A percentile compares a stretch with the other conserved stretches of the same genome.
phyloP scores from a whole-genome alignment of 1,284 basidiomycete genomes.

The Entoloma clypeatum region DNA sequence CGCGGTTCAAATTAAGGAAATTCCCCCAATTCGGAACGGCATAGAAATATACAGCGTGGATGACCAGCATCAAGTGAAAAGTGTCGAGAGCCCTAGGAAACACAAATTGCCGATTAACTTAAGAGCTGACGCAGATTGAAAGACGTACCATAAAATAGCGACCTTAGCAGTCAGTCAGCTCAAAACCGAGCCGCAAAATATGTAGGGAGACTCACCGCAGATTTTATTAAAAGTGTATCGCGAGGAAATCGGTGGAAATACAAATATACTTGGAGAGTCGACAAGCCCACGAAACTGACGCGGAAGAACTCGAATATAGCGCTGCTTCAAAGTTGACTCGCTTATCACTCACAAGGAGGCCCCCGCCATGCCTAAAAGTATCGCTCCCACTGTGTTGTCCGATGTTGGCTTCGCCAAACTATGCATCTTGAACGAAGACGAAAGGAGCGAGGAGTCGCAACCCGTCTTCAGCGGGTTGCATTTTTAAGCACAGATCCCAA shows the following conservation, averaged over 20 bases:
- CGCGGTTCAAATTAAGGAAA: constrained; percentile 18
- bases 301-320: not conserved
- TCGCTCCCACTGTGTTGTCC: constrained; percentile 30
- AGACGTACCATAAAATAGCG: constrained; percentile 31
- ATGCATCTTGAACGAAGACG: constrained; percentile 8
- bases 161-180: constrained; percentile 24
- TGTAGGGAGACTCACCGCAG: constrained; percentile 26
- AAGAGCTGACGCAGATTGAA: too few species aligned
- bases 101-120: not conserved
- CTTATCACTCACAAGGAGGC: constrained; percentile 23
- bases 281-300: constrained; percentile 37
- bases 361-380: constrained; percentile 25
- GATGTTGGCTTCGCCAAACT: constrained; percentile 18
- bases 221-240: constrained; percentile 35
- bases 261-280: constrained; percentile 35
- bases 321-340: not conserved
- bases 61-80: constrained; percentile 33
- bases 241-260: constrained; percentile 39
- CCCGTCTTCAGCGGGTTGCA: not conserved
- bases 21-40: constrained; percentile 34
- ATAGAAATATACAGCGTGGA: constrained; percentile 39
- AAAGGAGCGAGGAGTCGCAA: not conserved
- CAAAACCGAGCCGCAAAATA: not conserved
- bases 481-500: constrained; percentile 1
- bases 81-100: constrained; percentile 34